A percentile compares a stretch with the other conserved stretches of the same genome.
Conservation (phyloP, 202 grass and related monocot species). For the Tripidium arundinaceum region DNA sequence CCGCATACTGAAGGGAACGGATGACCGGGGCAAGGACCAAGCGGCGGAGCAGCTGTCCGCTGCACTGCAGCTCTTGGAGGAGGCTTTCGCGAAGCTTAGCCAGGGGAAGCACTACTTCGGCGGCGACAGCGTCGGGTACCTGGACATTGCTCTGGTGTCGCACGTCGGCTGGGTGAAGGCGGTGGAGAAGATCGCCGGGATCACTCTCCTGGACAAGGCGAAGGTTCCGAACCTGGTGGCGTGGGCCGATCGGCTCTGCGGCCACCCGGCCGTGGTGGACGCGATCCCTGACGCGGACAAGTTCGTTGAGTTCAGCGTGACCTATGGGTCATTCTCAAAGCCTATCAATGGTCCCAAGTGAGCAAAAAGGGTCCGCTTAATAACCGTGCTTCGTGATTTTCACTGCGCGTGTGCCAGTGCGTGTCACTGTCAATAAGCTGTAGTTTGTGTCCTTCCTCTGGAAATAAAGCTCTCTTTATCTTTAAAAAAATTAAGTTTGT, state of each 20-base stretch:
- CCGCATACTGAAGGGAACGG: background rate
- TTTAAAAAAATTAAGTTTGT: background rate
- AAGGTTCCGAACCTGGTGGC: slow-evolving; percentile 39
- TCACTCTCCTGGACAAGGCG: slow-evolving; percentile 35
- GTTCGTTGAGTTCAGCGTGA: slow-evolving; percentile 36
- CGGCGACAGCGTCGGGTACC: slow-evolving; percentile 44
- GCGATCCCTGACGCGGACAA: slow-evolving; percentile 40
- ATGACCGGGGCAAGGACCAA: slow-evolving; percentile 9
- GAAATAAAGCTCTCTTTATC: background rate
- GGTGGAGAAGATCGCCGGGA: slow-evolving; percentile 39
- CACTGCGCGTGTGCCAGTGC: background rate
- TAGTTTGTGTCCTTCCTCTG: background rate
- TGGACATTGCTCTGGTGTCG: slow-evolving; percentile 48
- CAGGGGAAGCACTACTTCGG: slow-evolving; percentile 47
- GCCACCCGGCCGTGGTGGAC: slow-evolving; percentile 36
- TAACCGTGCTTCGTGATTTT: background rate
- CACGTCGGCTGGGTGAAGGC: slow-evolving; percentile 47
- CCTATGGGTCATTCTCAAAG: slow-evolving; percentile 4
- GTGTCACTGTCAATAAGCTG: background rate
- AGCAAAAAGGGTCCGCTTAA: background rate
- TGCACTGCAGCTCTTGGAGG: slow-evolving; percentile 47
- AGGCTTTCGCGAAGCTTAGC: slow-evolving; percentile 33
- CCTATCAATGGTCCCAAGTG: slow-evolving; percentile 4
- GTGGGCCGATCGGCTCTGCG: slow-evolving; percentile 45
- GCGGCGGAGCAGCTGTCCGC: slow-evolving; percentile 17